Evolutionary conservation across 2,329 filamentous ascomycete species (phyloP).

Genomic region (Xylariaceae sp.): DNA sequence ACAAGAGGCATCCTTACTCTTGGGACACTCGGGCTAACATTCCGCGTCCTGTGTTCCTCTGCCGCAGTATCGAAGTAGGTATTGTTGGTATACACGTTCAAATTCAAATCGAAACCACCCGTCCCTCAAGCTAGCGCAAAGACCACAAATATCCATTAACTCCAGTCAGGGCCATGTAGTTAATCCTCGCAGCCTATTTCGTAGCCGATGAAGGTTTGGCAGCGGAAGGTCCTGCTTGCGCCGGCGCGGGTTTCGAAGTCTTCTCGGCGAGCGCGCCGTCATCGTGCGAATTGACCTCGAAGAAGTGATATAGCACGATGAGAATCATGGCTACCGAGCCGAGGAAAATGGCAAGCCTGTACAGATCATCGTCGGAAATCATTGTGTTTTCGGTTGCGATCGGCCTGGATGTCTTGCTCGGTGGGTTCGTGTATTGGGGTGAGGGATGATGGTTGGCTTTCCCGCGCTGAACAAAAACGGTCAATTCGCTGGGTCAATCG

Average conservation of each 20-base stretch:
- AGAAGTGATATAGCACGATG: slow-evolving; percentile 92
- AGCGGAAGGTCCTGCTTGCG: slow-evolving; percentile 24
- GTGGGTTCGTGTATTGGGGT: slow-evolving; percentile 6
- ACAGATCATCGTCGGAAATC: slow-evolving; percentile 92
- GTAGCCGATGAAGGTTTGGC: slow-evolving; percentile 24
- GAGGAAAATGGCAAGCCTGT: slow-evolving; percentile 87
- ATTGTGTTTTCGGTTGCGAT: slow-evolving; percentile 52
- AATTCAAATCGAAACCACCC: not conserved
- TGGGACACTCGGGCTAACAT: not conserved
- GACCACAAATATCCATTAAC: slow-evolving; percentile 13
- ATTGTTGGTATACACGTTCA: not conserved
- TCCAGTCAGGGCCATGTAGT: not conserved
- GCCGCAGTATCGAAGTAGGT: not conserved
- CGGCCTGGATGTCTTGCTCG: slow-evolving; percentile 8
- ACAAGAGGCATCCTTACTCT: not conserved
- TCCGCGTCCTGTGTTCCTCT: not conserved
- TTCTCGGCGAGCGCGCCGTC: slow-evolving; percentile 28
- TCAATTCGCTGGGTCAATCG: not conserved
- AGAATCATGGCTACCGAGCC: slow-evolving; percentile 85
- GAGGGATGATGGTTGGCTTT: slow-evolving; percentile 7
- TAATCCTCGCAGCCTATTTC: slow-evolving; percentile 17
- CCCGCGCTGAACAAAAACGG: not conserved
- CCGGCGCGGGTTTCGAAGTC: slow-evolving; percentile 28
- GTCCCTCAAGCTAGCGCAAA: slow-evolving; percentile 1
- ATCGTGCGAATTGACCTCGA: slow-evolving; percentile 78